A percentile compares a stretch with the other conserved stretches of the same genome.
Conservation (phyloP, 225 moss, liverwort and hornwort species). For the Polytrichum formosum region DNA sequence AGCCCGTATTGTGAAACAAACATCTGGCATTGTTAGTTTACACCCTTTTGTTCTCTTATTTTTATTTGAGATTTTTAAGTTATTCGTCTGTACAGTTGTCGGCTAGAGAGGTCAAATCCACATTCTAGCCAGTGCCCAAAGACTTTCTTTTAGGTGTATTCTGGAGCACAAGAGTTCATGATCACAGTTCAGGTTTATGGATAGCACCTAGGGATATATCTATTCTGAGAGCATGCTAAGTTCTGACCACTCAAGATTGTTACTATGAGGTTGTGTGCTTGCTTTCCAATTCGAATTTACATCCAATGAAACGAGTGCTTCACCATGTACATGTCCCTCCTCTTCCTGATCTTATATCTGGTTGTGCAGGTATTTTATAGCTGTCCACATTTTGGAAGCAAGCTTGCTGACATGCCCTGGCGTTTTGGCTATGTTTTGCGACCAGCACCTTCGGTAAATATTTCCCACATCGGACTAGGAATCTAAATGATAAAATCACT, state of each 20-base stretch:
- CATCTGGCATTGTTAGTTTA: constrained; percentile 76
- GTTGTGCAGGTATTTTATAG: constrained; percentile 83
- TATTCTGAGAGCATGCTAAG: no score
- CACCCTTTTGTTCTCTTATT: constrained; percentile 6
- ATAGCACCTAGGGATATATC: no score
- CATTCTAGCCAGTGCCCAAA: no score
- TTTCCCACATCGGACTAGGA: not conserved
- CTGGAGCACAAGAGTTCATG: no score
- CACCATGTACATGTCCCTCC: no score
- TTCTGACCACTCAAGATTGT: no score
- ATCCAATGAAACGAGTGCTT: no score
- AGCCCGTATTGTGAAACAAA: constrained; percentile 69
- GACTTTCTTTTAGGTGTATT: no score
- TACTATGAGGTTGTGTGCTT: no score
- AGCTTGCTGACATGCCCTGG: constrained; percentile 99
- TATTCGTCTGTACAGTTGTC: not conserved
- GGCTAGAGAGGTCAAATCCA: no score
- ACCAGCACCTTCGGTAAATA: constrained; percentile 78
- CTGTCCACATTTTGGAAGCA: constrained; percentile 99
- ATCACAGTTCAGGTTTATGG: no score
- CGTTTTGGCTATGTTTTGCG: constrained; percentile 92
- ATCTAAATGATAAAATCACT: not conserved
- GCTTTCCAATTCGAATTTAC: no score
- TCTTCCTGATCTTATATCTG: not conserved
- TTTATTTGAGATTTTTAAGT: constrained; percentile 11